A percentile compares a stretch with the other conserved stretches of the same genome.
Evolutionary conservation across 306 rosid species (phyloP).

Genomic region (Aeschynomene evenia): DNA sequence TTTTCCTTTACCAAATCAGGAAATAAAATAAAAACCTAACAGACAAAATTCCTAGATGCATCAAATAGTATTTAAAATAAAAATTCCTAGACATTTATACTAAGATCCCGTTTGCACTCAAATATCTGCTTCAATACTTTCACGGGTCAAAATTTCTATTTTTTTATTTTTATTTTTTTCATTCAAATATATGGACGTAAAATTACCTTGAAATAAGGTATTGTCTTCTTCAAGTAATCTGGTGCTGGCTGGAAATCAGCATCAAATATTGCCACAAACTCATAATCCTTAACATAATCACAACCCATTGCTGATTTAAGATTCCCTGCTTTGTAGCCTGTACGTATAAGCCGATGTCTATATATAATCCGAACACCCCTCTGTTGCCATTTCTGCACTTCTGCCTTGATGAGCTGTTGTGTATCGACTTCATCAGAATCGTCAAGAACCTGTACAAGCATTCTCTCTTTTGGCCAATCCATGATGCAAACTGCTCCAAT

Average conservation of each 20-base stretch:
- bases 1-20: too few species aligned
- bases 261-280: slow-evolving; percentile 96
- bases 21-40: too few species aligned
- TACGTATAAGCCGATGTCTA: slow-evolving; percentile 88
- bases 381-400: slow-evolving; percentile 96
- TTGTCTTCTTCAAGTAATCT: slow-evolving; percentile 87
- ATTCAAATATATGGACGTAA: not conserved
- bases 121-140: slow-evolving; percentile 7
- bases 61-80: too few species aligned
- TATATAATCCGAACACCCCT: slow-evolving; percentile 81
- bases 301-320: slow-evolving; percentile 97
- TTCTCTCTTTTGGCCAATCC: slow-evolving; percentile 97
- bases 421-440: slow-evolving; percentile 89
- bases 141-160: not conserved
- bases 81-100: not conserved
- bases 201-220: slow-evolving; percentile 93
- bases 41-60: too few species aligned
- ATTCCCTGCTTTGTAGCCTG: slow-evolving; percentile 98
- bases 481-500: slow-evolving; percentile 86
- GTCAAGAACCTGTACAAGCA: slow-evolving; percentile 94
- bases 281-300: slow-evolving; percentile 91
- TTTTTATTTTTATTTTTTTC: not conserved
- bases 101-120: not conserved
- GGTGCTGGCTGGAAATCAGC: slow-evolving; percentile 98
- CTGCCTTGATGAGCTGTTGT: slow-evolving; percentile 91